Conservation (phyloP, 2,329 filamentous ascomycete species). For the Sporothrix dimorphospora region DNA sequence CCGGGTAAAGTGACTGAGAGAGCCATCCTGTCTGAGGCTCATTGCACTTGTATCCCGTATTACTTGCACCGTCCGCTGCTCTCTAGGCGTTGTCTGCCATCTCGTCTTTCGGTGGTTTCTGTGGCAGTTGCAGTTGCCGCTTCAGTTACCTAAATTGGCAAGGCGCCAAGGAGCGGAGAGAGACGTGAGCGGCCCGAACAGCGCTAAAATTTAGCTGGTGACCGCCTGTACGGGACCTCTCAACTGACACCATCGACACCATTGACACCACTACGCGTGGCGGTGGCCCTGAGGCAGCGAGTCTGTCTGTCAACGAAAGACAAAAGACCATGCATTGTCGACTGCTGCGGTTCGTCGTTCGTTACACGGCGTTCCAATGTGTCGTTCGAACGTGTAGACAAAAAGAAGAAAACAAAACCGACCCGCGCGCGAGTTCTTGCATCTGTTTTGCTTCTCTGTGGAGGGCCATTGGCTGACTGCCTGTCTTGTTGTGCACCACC, state of each 20-base stretch:
- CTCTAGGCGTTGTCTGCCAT: background rate
- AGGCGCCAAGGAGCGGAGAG: conserved; percentile 20
- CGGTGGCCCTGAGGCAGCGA: background rate
- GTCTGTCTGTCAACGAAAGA: background rate
- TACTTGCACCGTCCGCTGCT: too few species aligned
- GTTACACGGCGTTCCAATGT: background rate
- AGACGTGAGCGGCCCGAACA: conserved; percentile 26
- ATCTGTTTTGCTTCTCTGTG: background rate
- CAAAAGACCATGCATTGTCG: background rate
- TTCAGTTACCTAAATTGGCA: conserved; percentile 17
- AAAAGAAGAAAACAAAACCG: background rate
- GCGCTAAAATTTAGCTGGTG: conserved; percentile 22
- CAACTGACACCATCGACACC: background rate
- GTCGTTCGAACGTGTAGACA: background rate
- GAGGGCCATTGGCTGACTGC: background rate
- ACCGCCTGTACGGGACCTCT: conserved; percentile 13
- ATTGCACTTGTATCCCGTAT: too few species aligned
- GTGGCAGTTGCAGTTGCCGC: background rate
- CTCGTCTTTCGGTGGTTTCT: background rate
- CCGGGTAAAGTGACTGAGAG: background rate
- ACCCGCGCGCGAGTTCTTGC: background rate
- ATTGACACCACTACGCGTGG: background rate
- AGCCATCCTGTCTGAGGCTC: too few species aligned
- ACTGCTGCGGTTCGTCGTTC: background rate
- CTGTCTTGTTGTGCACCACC: background rate